phyloP scores from a whole-genome alignment of 2,329 filamentous ascomycete genomes.

The Cladobotryum protrusum region DNA sequence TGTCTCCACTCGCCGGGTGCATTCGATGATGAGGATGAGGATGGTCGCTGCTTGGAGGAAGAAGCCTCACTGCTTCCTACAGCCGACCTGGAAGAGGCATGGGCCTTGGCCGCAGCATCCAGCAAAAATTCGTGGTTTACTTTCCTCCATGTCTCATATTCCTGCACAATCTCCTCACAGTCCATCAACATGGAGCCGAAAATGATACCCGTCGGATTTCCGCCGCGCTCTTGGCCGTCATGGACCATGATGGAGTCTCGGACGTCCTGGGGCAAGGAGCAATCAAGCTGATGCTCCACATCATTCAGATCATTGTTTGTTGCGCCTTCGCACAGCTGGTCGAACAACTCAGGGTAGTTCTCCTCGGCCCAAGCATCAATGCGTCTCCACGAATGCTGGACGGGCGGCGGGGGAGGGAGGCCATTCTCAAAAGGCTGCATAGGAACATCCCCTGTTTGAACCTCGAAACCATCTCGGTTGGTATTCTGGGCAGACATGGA shows the following conservation, averaged over 20 bases:
- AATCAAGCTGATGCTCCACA: constrained; percentile 91
- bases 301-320: constrained; percentile 95
- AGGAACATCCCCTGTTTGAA: constrained; percentile 77
- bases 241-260: constrained; percentile 86
- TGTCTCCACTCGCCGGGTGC: constrained; percentile 69
- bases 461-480: constrained; percentile 62
- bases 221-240: constrained; percentile 95
- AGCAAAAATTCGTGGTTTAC: constrained; percentile 87
- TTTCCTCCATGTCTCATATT: constrained; percentile 93
- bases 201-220: constrained; percentile 82
- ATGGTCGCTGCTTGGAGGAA: constrained; percentile 54
- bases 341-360: constrained; percentile 88
- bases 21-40: constrained; percentile 39
- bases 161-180: constrained; percentile 95
- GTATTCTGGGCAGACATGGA: constrained; percentile 65
- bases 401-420: constrained; percentile 79
- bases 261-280: constrained; percentile 86
- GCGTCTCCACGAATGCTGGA: constrained; percentile 84
- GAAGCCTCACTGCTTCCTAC: constrained; percentile 62
- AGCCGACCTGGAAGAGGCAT: constrained; percentile 64
- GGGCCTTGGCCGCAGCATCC: constrained; percentile 52
- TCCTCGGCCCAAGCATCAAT: constrained; percentile 93
- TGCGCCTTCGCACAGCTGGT: constrained; percentile 87
- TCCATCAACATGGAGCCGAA: constrained; percentile 94
- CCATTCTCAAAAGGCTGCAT: constrained; percentile 96